Evolutionary conservation across 1,284 basidiomycete genomes (phyloP).

Genomic region (Pseudozyma pruni): DNA sequence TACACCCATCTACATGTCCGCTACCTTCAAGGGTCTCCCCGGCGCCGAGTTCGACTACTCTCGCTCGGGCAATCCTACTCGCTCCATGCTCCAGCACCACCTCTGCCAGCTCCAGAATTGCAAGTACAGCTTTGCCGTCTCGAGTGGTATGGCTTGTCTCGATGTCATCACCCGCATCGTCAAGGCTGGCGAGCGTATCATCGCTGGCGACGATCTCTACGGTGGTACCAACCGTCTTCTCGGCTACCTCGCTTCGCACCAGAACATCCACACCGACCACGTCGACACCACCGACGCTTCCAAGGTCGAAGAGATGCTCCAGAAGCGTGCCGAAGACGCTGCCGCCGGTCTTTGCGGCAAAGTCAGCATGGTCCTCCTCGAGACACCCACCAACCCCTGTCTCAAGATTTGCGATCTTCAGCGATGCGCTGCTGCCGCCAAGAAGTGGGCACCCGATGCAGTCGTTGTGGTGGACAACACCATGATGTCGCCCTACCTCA

Average conservation of each 20-base stretch:
- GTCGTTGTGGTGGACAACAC: slow-evolving; percentile 80
- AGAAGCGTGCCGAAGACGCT: slow-evolving; percentile 49
- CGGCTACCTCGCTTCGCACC: slow-evolving; percentile 86
- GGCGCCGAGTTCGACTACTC: slow-evolving; percentile 90
- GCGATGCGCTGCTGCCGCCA: slow-evolving; percentile 57
- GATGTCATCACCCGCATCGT: slow-evolving; percentile 93
- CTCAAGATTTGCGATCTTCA: slow-evolving; percentile 94
- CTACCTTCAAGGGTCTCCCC: slow-evolving; percentile 95
- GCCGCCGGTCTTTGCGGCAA: slow-evolving; percentile 48
- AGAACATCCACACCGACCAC: slow-evolving; percentile 89
- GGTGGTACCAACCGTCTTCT: slow-evolving; percentile 97
- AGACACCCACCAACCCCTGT: slow-evolving; percentile 96
- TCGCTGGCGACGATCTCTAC: slow-evolving; percentile 97
- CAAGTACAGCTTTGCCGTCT: slow-evolving; percentile 86
- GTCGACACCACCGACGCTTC: slow-evolving; percentile 87
- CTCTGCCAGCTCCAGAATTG: slow-evolving; percentile 64
- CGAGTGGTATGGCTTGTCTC: slow-evolving; percentile 97
- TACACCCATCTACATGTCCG: slow-evolving; percentile 96
- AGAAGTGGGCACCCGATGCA: slow-evolving; percentile 63
- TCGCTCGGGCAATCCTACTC: slow-evolving; percentile 94
- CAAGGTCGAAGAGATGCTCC: slow-evolving; percentile 58
- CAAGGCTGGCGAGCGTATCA: slow-evolving; percentile 91
- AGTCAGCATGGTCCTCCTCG: slow-evolving; percentile 75
- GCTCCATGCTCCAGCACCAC: slow-evolving; percentile 70
- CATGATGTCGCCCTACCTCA: slow-evolving; percentile 99